These are phyloP conservation scores for Kondoa malvinella DNA, from an alignment of 768 basidiomycete species.

Conservation along the genomic window DNA sequence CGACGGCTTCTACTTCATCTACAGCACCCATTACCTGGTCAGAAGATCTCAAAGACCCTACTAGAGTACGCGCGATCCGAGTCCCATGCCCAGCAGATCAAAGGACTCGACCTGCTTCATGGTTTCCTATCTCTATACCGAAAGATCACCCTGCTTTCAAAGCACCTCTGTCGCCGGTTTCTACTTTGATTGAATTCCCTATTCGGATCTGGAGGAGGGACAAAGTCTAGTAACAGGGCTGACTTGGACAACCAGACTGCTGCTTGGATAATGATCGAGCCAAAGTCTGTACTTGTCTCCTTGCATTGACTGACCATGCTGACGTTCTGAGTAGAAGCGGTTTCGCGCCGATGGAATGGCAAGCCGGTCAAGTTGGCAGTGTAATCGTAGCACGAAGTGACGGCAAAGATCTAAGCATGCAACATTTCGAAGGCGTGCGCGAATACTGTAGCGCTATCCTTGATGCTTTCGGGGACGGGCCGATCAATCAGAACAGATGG, in stretches of 20 bases:
- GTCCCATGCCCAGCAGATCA: not conserved
- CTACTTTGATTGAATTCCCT: not conserved
- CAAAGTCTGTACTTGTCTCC: not conserved
- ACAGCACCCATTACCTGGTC: not conserved
- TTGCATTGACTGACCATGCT: not conserved
- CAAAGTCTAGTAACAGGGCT: not conserved
- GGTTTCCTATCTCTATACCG: not conserved
- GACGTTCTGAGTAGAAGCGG: not conserved
- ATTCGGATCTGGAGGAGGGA: not conserved
- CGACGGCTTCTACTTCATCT: not conserved
- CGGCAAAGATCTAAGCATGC: not conserved
- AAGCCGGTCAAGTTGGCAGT: not conserved
- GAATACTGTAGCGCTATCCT: not conserved
- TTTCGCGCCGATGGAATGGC: not conserved
- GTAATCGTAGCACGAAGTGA: not conserved
- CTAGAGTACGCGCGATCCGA: not conserved
- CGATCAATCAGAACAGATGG: not conserved
- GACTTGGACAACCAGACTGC: not conserved
- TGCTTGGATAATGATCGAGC: not conserved
- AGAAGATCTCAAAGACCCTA: not conserved
- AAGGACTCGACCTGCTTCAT: not conserved
- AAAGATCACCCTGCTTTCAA: not conserved
- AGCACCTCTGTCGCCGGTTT: not conserved
- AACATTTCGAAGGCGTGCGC: not conserved
- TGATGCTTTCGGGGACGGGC: not conserved